Percentiles rank a stretch among this genome's conserved stretches.
Evolutionary conservation across 345 rosid species (phyloP).

Genomic region (Odontarrhena argentea): DNA sequence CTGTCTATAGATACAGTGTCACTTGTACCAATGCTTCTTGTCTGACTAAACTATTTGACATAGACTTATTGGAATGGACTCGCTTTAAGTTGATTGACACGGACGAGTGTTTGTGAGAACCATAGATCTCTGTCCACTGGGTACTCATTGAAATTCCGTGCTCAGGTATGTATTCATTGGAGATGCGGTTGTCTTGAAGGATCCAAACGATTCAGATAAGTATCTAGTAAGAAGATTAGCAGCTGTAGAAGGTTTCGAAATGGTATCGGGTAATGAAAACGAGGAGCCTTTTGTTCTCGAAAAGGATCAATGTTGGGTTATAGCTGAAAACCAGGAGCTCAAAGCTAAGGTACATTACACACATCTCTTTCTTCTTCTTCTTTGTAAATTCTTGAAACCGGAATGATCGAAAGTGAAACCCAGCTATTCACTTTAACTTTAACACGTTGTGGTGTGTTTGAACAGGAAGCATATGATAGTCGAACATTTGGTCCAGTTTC

Average conservation of each 20-base stretch:
- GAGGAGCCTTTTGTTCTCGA: conserved; percentile 87
- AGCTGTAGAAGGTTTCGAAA: conserved; percentile 82
- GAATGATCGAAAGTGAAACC: neutral
- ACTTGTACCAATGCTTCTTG: conserved; percentile 1
- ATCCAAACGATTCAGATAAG: conserved; percentile 61
- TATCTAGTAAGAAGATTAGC: conserved; percentile 82
- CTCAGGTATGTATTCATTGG: conserved; percentile 76
- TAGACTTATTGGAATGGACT: neutral
- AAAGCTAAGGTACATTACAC: conserved; percentile 67
- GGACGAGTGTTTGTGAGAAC: neutral
- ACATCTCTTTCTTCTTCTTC: conserved; percentile 2
- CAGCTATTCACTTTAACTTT: neutral
- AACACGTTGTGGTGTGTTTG: conserved; percentile 4
- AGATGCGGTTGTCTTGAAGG: conserved; percentile 91
- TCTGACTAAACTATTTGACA: neutral
- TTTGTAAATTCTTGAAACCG: neutral
- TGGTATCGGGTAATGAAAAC: conserved; percentile 73
- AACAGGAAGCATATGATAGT: conserved; percentile 91
- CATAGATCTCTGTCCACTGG: too few relatives aligned
- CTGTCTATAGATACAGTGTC: neutral
- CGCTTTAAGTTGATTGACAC: neutral
- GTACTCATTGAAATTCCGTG: neutral
- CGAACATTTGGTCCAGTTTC: conserved; percentile 86
- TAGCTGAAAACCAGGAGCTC: conserved; percentile 76
- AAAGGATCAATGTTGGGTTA: conserved; percentile 84